Base-by-base conservation (phyloP, 352 stramenopile species). In the Phytopythium chamaehyphon region DNA sequence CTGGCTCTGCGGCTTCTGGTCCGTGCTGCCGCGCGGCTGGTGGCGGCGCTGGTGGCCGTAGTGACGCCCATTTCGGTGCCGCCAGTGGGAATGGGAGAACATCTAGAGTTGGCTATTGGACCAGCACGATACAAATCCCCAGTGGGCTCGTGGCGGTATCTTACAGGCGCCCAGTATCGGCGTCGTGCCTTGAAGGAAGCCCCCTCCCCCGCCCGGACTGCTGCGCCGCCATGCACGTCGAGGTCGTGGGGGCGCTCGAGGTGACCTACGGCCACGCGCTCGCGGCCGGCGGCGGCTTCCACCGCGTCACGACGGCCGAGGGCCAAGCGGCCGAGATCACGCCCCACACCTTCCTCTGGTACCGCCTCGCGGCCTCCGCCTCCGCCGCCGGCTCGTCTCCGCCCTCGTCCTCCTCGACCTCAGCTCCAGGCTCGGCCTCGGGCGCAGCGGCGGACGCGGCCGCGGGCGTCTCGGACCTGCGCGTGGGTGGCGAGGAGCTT, bases 241-340 rank as follows among this genome's bases (percentile, higher is more conserved):
- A 89, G 66, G 84, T 72, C 58, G 73, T 95, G 45, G 70, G 62
- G 40, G 73, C 55, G 40, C 59, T 95, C 6, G 85, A 95, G 59
- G 78, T 95, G 49, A 95, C 85, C 47, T 95, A 95, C 57, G 85
- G 83, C 56, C 85, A 93, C 53, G 85, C 85, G 53, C 77, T 95
- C 18, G 85, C 81, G 15, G 81, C 62, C 33, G 83, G 83, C 26
- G 81, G 81, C 42, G 70, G 78, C 47, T 95, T 89, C 65, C 85
- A 90, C 56, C 85, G 85, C 54, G 85, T 93, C 21, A 95, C 85
- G 46, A 91, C 70, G 6, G 67, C 69, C 38, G 75, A 88, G 35
- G 83, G 85, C 36, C 74, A 50, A 14, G 85, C 85, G 16, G 85
- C 85, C 19, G 85, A 95, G 66, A 62, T 95, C 54, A 64, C 85